Conservation (phyloP, 148 eudicot species). For the Persicaria maculosa region DNA sequence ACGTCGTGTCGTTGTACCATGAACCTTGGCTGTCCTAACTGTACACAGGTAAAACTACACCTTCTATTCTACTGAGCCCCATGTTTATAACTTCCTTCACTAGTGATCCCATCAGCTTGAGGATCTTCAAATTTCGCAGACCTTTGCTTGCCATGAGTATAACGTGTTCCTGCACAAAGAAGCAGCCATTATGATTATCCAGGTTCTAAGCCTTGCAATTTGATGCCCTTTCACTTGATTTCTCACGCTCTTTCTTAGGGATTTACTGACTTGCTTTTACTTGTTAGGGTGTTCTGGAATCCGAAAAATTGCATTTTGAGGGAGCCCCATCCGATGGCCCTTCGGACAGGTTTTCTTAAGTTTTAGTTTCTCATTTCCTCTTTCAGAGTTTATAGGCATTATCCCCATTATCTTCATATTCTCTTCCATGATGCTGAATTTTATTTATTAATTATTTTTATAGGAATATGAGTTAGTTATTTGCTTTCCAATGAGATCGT, state of each 20-base stretch:
- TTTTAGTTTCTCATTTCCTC: too few relatives aligned
- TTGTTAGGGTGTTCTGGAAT: conserved; percentile 36
- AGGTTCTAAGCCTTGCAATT: conserved; percentile 31
- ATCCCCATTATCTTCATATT: too few relatives aligned
- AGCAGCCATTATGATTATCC: conserved; percentile 77
- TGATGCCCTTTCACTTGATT: conserved; percentile 7
- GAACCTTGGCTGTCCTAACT: conserved; percentile 84
- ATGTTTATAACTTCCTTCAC: neutral
- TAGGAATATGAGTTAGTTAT: too few relatives aligned
- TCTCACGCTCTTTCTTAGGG: conserved; percentile 8
- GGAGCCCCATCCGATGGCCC: conserved; percentile 9
- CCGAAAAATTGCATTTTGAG: conserved; percentile 19
- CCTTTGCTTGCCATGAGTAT: conserved; percentile 67
- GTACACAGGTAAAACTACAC: conserved; percentile 55
- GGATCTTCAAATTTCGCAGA: conserved; percentile 26
- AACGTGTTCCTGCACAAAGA: conserved; percentile 92
- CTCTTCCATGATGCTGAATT: too few relatives aligned
- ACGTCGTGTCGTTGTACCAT: conserved; percentile 65
- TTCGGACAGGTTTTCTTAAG: neutral
- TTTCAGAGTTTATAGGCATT: too few relatives aligned
- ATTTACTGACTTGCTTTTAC: neutral
- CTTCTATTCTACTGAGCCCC: neutral
- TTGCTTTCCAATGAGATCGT: too few relatives aligned
- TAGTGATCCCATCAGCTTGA: neutral
- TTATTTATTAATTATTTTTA: too few relatives aligned